phyloP scores from a whole-genome alignment of 73 alveolate genomes.

The Paramecium caudatum region DNA sequence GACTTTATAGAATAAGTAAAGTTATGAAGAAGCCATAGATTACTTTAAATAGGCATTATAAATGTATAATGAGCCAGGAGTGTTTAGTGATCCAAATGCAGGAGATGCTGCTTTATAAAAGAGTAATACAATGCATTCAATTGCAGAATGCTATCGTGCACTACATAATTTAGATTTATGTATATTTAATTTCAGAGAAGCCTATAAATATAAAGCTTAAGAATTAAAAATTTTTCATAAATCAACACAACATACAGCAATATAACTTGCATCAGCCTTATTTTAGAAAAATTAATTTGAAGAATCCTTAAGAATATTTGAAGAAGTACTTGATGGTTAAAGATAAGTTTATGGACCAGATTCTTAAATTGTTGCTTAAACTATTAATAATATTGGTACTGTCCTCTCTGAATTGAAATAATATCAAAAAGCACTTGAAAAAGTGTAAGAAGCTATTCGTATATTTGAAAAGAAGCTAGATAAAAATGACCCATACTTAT shows the following conservation, averaged over 20 bases:
- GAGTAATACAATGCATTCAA: slow-evolving; percentile 67
- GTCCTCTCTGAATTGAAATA: slow-evolving; percentile 58
- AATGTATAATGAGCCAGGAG: slow-evolving; percentile 70
- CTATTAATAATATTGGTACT: slow-evolving; percentile 62
- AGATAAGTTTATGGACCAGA: slow-evolving; percentile 57
- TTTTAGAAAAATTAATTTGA: slow-evolving; percentile 55
- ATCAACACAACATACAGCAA: slow-evolving; percentile 67
- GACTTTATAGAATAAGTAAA: slow-evolving; percentile 11
- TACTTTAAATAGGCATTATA: not conserved
- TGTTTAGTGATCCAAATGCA: slow-evolving; percentile 58
- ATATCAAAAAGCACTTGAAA: slow-evolving; percentile 21
- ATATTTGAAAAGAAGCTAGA: slow-evolving; percentile 61
- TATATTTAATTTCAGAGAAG: slow-evolving; percentile 21
- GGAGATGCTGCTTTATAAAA: slow-evolving; percentile 68
- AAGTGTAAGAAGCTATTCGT: slow-evolving; percentile 43
- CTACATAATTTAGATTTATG: not conserved
- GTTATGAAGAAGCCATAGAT: slow-evolving; percentile 47
- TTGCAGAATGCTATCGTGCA: slow-evolving; percentile 60
- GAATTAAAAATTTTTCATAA: slow-evolving; percentile 54
- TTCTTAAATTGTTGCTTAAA: slow-evolving; percentile 45
- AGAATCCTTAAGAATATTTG: slow-evolving; percentile 53
- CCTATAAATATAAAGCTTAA: slow-evolving; percentile 30
- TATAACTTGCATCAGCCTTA: slow-evolving; percentile 52
- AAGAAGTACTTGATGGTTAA: slow-evolving; percentile 51
- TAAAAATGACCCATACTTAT: slow-evolving; percentile 45